Conservation (phyloP, 2,329 filamentous ascomycete genomes). For the Nemania bipapillata region DNA sequence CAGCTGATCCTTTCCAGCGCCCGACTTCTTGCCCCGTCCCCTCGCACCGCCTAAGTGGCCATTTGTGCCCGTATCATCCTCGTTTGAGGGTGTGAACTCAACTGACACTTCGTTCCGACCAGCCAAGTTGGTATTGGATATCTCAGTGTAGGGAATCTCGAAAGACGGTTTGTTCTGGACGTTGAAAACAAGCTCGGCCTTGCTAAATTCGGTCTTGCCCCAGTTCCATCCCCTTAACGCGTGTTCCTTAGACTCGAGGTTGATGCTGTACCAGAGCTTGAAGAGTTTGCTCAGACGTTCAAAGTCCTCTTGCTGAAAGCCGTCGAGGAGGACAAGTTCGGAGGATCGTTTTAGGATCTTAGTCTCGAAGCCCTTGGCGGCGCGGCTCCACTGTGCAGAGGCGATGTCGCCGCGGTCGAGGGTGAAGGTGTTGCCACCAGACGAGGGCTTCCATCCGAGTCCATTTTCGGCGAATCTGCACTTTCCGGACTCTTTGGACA, state of each 20-base stretch:
- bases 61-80: constrained; percentile 77
- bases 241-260: constrained; percentile 91
- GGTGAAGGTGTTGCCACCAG: constrained; percentile 91
- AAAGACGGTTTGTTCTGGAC: constrained; percentile 97
- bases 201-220: constrained; percentile 97
- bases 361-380: constrained; percentile 90
- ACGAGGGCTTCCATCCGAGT: constrained; percentile 91
- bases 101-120: constrained; percentile 98
- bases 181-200: constrained; percentile 94
- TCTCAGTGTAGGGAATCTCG: constrained; percentile 95
- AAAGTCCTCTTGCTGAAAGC: constrained; percentile 92
- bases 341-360: constrained; percentile 88
- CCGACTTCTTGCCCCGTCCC: constrained; percentile 86
- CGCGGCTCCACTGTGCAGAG: constrained; percentile 92
- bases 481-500: constrained; percentile 91
- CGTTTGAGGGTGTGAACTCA: constrained; percentile 82
- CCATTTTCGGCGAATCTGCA: constrained; percentile 95
- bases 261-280: constrained; percentile 97
- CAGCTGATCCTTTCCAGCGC: constrained; percentile 88
- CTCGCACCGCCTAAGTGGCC: constrained; percentile 77
- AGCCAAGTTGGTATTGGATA: constrained; percentile 96
- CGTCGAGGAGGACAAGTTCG: constrained; percentile 91
- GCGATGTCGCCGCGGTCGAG: constrained; percentile 87
- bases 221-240: constrained; percentile 98
- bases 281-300: constrained; percentile 92